Evolutionary conservation across 2,329 filamentous ascomycete genomes (phyloP).

Genomic region (Paraphaeosphaeria minitans): DNA sequence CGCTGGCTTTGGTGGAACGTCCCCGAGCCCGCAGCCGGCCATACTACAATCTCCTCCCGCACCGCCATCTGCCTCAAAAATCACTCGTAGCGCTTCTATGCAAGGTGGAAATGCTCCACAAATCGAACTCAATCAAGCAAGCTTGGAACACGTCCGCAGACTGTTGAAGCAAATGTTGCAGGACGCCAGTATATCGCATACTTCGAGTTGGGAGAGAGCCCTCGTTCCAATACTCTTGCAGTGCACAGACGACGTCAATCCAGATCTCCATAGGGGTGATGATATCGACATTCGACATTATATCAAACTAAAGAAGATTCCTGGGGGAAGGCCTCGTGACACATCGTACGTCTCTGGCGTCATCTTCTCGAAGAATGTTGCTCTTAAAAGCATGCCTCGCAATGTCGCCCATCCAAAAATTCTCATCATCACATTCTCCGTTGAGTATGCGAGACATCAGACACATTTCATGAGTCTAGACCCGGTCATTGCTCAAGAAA

Average conservation of each 20-base stretch:
- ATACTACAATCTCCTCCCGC: constrained; percentile 28
- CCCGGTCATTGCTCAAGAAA: constrained; percentile 94
- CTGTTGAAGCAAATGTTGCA: constrained; percentile 82
- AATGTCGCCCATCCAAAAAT: constrained; percentile 84
- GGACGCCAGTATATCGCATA: constrained; percentile 74
- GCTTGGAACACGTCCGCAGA: constrained; percentile 84
- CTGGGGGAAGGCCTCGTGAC: constrained; percentile 85
- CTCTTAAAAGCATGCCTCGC: constrained; percentile 93
- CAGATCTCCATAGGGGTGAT: constrained; percentile 86
- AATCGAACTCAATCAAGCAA: constrained; percentile 85
- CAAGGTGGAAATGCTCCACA: constrained; percentile 73
- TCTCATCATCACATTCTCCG: constrained; percentile 89
- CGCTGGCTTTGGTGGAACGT: constrained; percentile 46
- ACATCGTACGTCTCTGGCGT: constrained; percentile 96
- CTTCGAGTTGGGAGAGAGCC: constrained; percentile 84
- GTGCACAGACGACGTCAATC: constrained; percentile 92
- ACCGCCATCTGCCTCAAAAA: constrained; percentile 41
- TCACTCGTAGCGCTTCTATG: constrained; percentile 80
- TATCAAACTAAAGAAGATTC: constrained; percentile 95
- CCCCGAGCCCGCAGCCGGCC: constrained; percentile 30
- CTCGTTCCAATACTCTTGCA: constrained; percentile 87
- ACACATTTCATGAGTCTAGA: constrained; percentile 98
- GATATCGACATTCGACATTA: constrained; percentile 98
- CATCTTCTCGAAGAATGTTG: constrained; percentile 96
- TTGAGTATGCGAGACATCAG: constrained; percentile 93